Evolutionary conservation across 352 stramenopile genomes (phyloP).

Genomic region (Pythium phragmiticola): DNA sequence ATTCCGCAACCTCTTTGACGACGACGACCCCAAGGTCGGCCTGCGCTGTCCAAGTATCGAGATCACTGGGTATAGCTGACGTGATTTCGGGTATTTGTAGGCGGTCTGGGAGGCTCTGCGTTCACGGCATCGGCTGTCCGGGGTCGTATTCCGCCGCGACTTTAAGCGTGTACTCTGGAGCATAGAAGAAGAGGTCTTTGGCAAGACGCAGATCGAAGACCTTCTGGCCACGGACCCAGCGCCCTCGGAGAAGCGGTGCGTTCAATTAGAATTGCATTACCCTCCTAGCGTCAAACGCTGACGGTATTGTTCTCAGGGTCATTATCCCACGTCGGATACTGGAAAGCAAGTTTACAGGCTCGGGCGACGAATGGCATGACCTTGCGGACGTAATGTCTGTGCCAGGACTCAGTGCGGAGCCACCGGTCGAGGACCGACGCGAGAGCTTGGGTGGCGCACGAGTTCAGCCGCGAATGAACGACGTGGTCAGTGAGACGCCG

Average conservation of each 20-base stretch:
- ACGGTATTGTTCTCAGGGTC: conserved; percentile 7
- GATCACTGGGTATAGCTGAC: background rate
- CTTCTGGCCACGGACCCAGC: conserved; percentile 26
- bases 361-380: conserved; percentile 21
- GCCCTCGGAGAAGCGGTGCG: conserved; percentile 6
- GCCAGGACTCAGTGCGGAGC: conserved; percentile 16
- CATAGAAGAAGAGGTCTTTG: conserved; percentile 52
- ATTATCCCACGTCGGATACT: conserved; percentile 27
- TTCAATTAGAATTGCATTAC: background rate
- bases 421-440: conserved; percentile 16
- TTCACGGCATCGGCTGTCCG: conserved; percentile 36
- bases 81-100: conserved; percentile 23
- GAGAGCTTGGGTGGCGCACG: conserved; percentile 14
- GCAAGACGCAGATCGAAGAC: conserved; percentile 53
- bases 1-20: conserved; percentile 53
- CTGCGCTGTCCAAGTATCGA: background rate
- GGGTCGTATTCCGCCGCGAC: conserved; percentile 59
- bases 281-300: background rate
- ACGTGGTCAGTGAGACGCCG: conserved; percentile 29
- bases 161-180: conserved; percentile 56
- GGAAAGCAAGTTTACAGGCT: conserved; percentile 18
- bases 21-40: conserved; percentile 59
- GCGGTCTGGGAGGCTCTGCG: conserved; percentile 55
- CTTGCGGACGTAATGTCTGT: conserved; percentile 17
- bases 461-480: conserved; percentile 14